Evolutionary conservation across 129 eudicot genomes (phyloP), one percentile per base, ranked within the genome.

Genomic region (Arctium lappa): DNA sequence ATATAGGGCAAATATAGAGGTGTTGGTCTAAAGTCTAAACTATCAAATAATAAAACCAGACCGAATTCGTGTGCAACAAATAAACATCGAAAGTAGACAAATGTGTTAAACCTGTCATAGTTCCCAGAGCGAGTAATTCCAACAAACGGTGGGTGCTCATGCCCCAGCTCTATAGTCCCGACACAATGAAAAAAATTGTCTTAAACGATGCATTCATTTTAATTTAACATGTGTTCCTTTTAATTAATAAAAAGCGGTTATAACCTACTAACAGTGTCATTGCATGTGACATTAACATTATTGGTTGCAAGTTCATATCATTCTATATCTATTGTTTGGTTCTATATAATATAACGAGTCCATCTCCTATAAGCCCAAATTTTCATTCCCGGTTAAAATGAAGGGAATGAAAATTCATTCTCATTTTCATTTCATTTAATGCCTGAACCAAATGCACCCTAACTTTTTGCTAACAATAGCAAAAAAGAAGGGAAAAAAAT

Each of bases 101-200:
- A 75, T 10, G 48, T 16, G 13, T 27, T 29, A 32, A 69, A 79
- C 50, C 76, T 79, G 76, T 33, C 89, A 82, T 84, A 91, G 85
- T 81, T 87, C 3, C 88, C 94, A 6, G 39, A 75, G 33, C 1
- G 48, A 44, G 92, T 89, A 69, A 40, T 40, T 40, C 46, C 46
- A 40, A 40, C 27, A 22, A 22, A 22, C 27, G 46, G 46, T 10
- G 8, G 46, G 46, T 40, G 46, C 5, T 8, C 8, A 10, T 40
- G 2, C 46, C 46, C 46, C 1, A 1, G 9, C 46, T 40, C 10
- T 6, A 40, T 40, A 40, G 10, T 40, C 46, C 10, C 1, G 10
- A 40, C 10, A 6, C 10, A 40, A 6, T 40, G 46, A 48, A 48
- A 48, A 48, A 11, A 50, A 15, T 0, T 1, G 63, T 3, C 63